Conservation (phyloP, 805 yeast genomes). For the Yarrowia sp. region DNA sequence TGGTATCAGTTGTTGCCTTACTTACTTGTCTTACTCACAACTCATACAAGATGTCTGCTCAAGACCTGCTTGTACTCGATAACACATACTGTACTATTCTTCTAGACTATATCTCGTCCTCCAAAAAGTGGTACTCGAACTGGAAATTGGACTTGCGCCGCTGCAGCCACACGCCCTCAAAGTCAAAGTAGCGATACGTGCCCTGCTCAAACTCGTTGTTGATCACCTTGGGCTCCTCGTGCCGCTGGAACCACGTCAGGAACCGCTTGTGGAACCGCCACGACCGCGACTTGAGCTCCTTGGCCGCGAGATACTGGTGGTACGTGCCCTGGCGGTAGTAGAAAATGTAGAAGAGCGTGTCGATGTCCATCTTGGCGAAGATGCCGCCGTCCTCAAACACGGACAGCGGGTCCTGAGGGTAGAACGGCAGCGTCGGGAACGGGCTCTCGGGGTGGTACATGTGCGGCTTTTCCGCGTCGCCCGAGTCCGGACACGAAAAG, state of each 20-base stretch:
- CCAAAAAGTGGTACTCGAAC: conserved; percentile 46
- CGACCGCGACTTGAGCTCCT: conserved; percentile 72
- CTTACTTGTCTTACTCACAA: too few relatives aligned
- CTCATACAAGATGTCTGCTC: too few relatives aligned
- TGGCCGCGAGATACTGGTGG: conserved; percentile 73
- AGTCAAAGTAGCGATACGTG: conserved; percentile 81
- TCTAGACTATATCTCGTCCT: conserved; percentile 40
- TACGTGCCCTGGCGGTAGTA: conserved; percentile 78
- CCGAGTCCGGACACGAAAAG: conserved; percentile 88
- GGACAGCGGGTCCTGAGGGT: conserved; percentile 74
- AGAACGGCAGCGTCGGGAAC: conserved; percentile 84
- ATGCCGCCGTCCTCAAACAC: conserved; percentile 54
- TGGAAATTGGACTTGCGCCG: conserved; percentile 60
- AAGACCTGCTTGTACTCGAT: too few relatives aligned
- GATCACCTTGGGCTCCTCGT: conserved; percentile 50
- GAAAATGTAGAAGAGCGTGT: conserved; percentile 87
- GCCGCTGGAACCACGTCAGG: conserved; percentile 78
- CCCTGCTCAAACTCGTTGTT: conserved; percentile 47
- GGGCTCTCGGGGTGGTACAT: conserved; percentile 74
- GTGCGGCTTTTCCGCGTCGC: conserved; percentile 82
- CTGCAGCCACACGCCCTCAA: conserved; percentile 65
- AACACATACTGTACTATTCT: too few relatives aligned
- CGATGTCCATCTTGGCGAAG: conserved; percentile 72
- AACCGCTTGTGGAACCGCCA: conserved; percentile 77
- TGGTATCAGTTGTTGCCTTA: too few relatives aligned